A percentile compares a stretch with the other conserved stretches of the same genome.
Conservation (phyloP, 2,329 filamentous ascomycete species). For the Phyllosticta paracitricarpa region DNA sequence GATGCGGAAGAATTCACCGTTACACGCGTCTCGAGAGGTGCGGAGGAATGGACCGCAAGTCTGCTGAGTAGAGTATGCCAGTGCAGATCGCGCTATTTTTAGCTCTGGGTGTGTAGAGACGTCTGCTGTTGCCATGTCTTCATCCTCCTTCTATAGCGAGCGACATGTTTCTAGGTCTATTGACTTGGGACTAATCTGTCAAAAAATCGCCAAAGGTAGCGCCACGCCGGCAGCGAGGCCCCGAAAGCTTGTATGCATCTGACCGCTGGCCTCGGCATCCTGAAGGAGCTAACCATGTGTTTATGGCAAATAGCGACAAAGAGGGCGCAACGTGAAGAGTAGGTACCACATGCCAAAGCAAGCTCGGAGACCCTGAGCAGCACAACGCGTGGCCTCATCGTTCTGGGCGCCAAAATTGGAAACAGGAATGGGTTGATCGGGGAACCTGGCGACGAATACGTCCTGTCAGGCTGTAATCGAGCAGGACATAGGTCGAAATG, state of each 20-base stretch:
- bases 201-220: background rate
- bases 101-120: background rate
- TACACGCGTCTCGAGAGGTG: background rate
- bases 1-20: background rate
- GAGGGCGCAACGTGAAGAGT: background rate
- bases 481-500: background rate
- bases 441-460: background rate
- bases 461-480: background rate
- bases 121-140: background rate
- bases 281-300: background rate
- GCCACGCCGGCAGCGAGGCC: background rate
- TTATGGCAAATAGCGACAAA: background rate
- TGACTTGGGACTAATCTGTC: background rate
- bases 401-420: background rate
- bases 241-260: background rate
- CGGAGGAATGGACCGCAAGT: background rate
- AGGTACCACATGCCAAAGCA: background rate
- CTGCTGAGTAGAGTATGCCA: background rate
- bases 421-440: background rate
- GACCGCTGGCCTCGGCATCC: background rate
- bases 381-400: background rate
- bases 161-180: background rate
- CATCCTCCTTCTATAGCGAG: background rate
- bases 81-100: background rate
- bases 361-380: background rate